These are phyloP conservation scores for Candida multigemmis DNA, from an alignment of 805 yeast species.

Conservation along the genomic window DNA sequence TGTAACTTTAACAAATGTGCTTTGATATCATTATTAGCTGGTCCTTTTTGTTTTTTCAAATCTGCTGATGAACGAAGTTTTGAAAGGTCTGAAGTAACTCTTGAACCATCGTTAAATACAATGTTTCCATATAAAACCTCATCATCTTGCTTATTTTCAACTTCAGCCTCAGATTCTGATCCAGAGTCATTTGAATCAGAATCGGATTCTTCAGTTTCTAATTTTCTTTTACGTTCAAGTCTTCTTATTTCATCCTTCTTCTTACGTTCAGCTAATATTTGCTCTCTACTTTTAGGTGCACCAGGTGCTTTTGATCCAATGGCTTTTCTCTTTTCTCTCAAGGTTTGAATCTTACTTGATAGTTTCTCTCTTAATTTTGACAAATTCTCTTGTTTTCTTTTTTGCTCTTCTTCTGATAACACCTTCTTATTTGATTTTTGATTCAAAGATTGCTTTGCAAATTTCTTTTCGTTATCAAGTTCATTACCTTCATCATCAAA, in stretches of 20 bases:
- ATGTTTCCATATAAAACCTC: constrained; percentile 71
- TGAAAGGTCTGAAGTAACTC: constrained; percentile 64
- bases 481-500: constrained; percentile 58
- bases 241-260: constrained; percentile 35
- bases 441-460: constrained; percentile 3
- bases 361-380: constrained; percentile 70
- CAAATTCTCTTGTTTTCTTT: constrained; percentile 43
- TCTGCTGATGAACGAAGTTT: constrained; percentile 41
- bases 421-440: constrained; percentile 11
- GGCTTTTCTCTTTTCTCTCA: constrained; percentile 83
- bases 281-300: constrained; percentile 80
- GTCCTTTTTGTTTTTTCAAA: constrained; percentile 62
- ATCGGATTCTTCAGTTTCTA: constrained; percentile 33
- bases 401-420: constrained; percentile 39
- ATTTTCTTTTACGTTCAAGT: constrained; percentile 36
- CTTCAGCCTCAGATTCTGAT: constrained; percentile 21
- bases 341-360: constrained; percentile 56
- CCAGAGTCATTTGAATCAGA: constrained; percentile 17
- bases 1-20: constrained; percentile 76
- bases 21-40: constrained; percentile 73
- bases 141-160: constrained; percentile 18
- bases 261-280: constrained; percentile 58
- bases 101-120: constrained; percentile 72
- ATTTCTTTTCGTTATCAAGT: constrained; percentile 4
- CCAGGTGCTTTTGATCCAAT: constrained; percentile 78